These are phyloP conservation scores for Trypanosomatidae sp. DNA, from an alignment of 208 protist species.

Conservation along the genomic window DNA sequence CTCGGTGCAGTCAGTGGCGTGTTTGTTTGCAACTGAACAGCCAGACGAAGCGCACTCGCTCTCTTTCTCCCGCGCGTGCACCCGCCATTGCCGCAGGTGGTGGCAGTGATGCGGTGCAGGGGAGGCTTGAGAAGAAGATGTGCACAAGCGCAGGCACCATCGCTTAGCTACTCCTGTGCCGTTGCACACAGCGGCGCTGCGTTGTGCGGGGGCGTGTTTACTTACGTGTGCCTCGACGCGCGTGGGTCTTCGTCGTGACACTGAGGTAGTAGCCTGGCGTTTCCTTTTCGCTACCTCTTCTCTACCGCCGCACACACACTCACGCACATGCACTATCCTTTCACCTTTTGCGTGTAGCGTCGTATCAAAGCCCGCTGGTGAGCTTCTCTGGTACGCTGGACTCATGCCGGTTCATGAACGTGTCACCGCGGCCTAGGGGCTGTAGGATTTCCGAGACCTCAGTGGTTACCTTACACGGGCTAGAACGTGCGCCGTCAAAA, in stretches of 20 bases:
- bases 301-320: neutral
- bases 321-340: neutral
- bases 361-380: neutral
- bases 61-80: neutral
- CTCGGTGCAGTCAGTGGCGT: neutral
- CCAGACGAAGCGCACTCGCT: neutral
- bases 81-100: neutral
- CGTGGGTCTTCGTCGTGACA: neutral
- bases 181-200: neutral
- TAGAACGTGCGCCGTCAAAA: slow-evolving; percentile 21
- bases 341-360: neutral
- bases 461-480: slow-evolving; percentile 39
- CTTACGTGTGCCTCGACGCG: neutral
- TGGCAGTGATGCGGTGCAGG: neutral
- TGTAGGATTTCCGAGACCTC: slow-evolving; percentile 48
- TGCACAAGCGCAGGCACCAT: neutral
- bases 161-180: neutral
- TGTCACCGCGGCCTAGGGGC: slow-evolving; percentile 9
- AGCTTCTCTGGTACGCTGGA: neutral
- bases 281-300: neutral
- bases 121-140: neutral
- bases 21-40: neutral
- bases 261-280: neutral
- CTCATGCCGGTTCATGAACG: slow-evolving; percentile 12
- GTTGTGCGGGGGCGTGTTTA: neutral